Base-by-base conservation (phyloP, 768 basidiomycete genomes). In the Hydnomerulius pinastri region DNA sequence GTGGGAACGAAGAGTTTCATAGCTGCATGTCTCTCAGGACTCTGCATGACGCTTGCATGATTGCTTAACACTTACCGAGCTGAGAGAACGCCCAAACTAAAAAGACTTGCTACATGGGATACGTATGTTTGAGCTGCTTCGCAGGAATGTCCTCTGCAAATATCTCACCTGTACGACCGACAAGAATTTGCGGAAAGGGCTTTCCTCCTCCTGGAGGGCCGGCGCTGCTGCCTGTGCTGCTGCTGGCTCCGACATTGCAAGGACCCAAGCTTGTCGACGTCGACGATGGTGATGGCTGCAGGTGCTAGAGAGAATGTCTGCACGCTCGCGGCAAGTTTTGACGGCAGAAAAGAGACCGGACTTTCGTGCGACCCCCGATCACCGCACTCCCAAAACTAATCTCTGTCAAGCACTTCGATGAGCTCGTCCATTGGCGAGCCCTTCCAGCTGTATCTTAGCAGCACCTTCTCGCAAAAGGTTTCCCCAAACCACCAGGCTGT, bases 1-100 rank as follows among this genome's bases (percentile, higher is more conserved):
- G 71, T 52, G 18, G 76, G 67, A 30, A 51, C 44, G 13, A 78
- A 61, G 27, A 79, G 72, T 61, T 73, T 81, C 53, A 70, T 71
- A 13, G 72, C 84, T 83, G 50, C 11, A 36, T 23, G 30, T 8
- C 11, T 36, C 24, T 50, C 25, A 55, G 29, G n/a, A 23, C 25
- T 41, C 4, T 24, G 27, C 17, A 17, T 12, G 38, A 20, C 10
- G 6, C 29, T 42, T 35, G 15, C 23, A 38, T 17, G 35, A 28
- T 15, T 29, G 3, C 44, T 24, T 25, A 37, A 38, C 13, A 62
- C 80, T 36, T 52, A 86, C 87, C 80, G 37, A 89, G 61, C 65
- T 89, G 86, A 35, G 82, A 77, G 37, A 87, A 60, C n/a, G 75
- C 77, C 73, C 79, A 90, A 51, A 86, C 71, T 44, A 90, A 54